Conservation (phyloP, 768 basidiomycete species). For the Mycena vitilis region DNA sequence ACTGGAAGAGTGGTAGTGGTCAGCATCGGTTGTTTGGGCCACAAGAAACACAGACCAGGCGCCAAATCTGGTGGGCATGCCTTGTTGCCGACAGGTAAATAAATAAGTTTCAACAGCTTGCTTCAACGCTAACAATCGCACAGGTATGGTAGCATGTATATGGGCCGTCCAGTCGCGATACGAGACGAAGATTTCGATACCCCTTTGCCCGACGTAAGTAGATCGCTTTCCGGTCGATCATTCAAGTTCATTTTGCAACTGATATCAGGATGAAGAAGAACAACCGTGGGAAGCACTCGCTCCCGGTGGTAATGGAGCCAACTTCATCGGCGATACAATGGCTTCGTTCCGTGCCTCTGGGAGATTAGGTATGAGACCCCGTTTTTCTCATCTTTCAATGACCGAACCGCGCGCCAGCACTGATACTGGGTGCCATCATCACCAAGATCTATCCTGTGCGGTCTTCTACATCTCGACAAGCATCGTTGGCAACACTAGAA, state of each 20-base stretch:
- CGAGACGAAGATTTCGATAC: constrained; percentile 79
- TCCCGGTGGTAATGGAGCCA: constrained; percentile 43
- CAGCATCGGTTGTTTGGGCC: constrained; percentile 70
- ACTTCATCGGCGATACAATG: constrained; percentile 22
- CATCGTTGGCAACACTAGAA: constrained; percentile 67
- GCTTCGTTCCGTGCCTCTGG: constrained; percentile 53
- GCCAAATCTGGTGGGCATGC: constrained; percentile 87
- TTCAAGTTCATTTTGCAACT: constrained; percentile 16
- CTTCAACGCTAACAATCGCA: constrained; percentile 18
- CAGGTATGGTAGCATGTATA: constrained; percentile 80
- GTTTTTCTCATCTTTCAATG: constrained; percentile 14
- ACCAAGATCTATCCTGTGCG: constrained; percentile 78
- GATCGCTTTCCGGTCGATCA: constrained; percentile 11
- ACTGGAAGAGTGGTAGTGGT: constrained; percentile 68
- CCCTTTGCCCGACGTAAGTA: constrained; percentile 66
- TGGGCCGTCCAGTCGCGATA: constrained; percentile 80
- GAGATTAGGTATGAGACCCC: constrained; percentile 62
- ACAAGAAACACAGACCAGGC: constrained; percentile 76
- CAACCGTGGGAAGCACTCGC: constrained; percentile 64
- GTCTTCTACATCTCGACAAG: constrained; percentile 59
- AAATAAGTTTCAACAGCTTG: not conserved
- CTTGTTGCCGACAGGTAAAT: constrained; percentile 75
- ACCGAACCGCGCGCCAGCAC: constrained; percentile 51
- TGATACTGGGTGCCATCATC: constrained; percentile 76
- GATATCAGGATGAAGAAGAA: constrained; percentile 67